Base-by-base conservation (phyloP, 1,139 yeast genomes). In the Diutina scorzettiae region DNA sequence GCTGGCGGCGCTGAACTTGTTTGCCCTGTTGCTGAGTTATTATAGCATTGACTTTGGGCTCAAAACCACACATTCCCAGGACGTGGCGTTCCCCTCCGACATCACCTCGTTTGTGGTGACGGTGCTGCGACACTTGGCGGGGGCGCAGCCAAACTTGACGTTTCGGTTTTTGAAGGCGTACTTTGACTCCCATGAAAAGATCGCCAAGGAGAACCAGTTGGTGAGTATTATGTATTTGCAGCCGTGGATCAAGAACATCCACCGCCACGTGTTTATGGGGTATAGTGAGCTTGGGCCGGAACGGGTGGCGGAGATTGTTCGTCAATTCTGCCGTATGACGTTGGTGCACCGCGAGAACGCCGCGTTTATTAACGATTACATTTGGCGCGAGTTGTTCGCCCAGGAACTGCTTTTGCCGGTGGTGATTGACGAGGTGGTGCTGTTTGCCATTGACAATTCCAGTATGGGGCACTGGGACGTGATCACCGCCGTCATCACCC, bases 161-260 rank as follows among this genome's bases (percentile, higher is more conserved):
- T 71, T 71, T 48, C 69, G 81, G 37, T 78, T 81, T 48, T 63
- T 82, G 48, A 63, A 63, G 42, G 80, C 82, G 0, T 78, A 78
- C 50, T 78, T 79, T 54, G 71, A 66, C 36, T 75, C 78, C 25
- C 75, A 70, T 48, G 74, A 70, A 2, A 64, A 65, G 43, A 55
- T 68, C 27, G 65, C 73, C 5, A 46, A 45, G 3, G 62, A 57
- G 23, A 57, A 58, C 40, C 57, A 59, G 43, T 50, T 65, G 39
- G 58, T 64, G 45, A 71, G 78, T 1, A 62, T 81, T 4, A 59
- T 71, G 48, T 78, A 77, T 53, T 63, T 80, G 11, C 68, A 85
- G 1, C 89, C 93, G 2, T 86, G 95, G 95, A 68, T 83, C n/a
- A 71, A 71, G 29, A 82, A 85, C 51, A 64, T 84, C 24, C 75